phyloP scores from a whole-genome alignment of 2,329 filamentous ascomycete genomes.

The Monosporascus sp. region DNA sequence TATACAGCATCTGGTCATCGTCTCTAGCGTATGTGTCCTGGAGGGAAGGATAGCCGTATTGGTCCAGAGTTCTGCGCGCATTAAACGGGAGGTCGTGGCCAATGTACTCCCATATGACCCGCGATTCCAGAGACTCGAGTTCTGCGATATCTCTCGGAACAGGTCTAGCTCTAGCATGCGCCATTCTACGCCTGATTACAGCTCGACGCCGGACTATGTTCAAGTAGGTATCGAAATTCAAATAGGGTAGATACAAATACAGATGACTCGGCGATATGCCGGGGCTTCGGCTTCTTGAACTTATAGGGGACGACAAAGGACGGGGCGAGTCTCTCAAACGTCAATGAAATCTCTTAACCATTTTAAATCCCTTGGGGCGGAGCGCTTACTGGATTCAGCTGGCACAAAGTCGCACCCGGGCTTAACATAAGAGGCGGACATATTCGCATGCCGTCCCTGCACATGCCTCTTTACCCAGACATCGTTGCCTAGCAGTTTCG shows the following conservation, averaged over 20 bases:
- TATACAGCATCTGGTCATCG: constrained; percentile 64
- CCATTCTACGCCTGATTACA: constrained; percentile 46
- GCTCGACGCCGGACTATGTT: constrained; percentile 51
- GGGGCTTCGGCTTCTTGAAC: constrained; percentile 20
- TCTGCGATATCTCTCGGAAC: constrained; percentile 50
- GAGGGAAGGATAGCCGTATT: constrained; percentile 58
- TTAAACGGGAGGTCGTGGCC: constrained; percentile 58
- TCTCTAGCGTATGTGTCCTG: constrained; percentile 56
- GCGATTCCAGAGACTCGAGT: constrained; percentile 50
- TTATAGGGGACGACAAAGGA: constrained; percentile 21
- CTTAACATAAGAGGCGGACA: constrained; percentile 45
- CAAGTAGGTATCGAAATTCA: constrained; percentile 61
- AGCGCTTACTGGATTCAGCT: constrained; percentile 25
- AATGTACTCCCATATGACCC: constrained; percentile 59
- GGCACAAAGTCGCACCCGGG: constrained; percentile 44
- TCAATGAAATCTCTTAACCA: background rate
- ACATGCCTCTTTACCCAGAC: constrained; percentile 46
- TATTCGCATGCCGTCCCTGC: constrained; percentile 42
- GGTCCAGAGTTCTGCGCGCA: constrained; percentile 56
- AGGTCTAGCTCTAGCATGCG: constrained; percentile 50
- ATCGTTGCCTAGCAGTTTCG: constrained; percentile 39
- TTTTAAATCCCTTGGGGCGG: constrained; percentile 3
- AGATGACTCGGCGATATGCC: constrained; percentile 30
- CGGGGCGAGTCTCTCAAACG: constrained; percentile 30
- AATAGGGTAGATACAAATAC: constrained; percentile 52